Conservation (phyloP, 2,329 filamentous ascomycete species). For the Penicillium sp. region DNA sequence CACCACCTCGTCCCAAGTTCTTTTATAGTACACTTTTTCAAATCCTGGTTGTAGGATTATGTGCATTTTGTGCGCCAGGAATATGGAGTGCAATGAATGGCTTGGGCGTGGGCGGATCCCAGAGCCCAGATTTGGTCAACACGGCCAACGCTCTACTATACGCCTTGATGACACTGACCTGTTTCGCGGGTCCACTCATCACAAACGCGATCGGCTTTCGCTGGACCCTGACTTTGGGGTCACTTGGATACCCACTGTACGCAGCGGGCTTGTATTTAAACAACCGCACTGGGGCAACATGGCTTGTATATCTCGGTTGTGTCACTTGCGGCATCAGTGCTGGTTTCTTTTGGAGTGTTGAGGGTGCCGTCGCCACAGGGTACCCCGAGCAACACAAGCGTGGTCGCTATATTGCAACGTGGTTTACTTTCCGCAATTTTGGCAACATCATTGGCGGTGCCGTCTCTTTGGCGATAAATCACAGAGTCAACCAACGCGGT, state of each 20-base stretch:
- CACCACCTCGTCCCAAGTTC: slow-evolving; percentile 3
- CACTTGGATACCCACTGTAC: slow-evolving; percentile 45
- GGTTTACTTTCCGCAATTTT: slow-evolving; percentile 45
- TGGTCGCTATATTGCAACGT: slow-evolving; percentile 32
- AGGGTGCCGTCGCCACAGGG: slow-evolving; percentile 44
- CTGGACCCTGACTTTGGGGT: slow-evolving; percentile 46
- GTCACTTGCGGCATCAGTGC: slow-evolving; percentile 42
- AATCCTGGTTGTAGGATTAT: slow-evolving; percentile 42
- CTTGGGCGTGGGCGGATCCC: slow-evolving; percentile 46
- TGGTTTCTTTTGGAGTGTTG: slow-evolving; percentile 46
- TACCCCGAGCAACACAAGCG: slow-evolving; percentile 35
- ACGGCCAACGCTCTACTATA: slow-evolving; percentile 51
- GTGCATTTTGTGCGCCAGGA: slow-evolving; percentile 45
- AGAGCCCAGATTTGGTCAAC: slow-evolving; percentile 45
- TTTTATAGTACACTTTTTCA: slow-evolving; percentile 35
- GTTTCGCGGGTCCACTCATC: slow-evolving; percentile 40
- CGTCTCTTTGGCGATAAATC: slow-evolving; percentile 52
- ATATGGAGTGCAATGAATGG: slow-evolving; percentile 49
- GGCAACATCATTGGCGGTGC: slow-evolving; percentile 53
- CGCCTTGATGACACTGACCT: slow-evolving; percentile 48
- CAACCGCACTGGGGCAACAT: slow-evolving; percentile 39
- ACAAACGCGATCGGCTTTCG: slow-evolving; percentile 24
- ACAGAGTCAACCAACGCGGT: slow-evolving; percentile 34
- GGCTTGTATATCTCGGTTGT: slow-evolving; percentile 43
- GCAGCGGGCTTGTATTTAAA: slow-evolving; percentile 45